Percentiles rank a stretch among this genome's conserved stretches.
Evolutionary conservation across 75 land plant species (phyloP).

Genomic region (Sequoia sempervirens): DNA sequence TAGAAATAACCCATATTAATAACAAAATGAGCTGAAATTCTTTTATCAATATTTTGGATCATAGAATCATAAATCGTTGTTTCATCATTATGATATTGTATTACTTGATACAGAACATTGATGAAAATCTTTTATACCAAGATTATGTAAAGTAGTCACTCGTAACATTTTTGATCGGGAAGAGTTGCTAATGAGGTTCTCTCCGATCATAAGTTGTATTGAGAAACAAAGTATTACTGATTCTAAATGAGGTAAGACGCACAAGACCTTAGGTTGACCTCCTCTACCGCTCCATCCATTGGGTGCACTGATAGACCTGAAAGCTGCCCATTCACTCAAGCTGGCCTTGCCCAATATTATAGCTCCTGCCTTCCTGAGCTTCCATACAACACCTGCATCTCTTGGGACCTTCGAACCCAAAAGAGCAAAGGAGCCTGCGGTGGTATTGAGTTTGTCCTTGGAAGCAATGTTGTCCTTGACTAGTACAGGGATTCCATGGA

Average conservation of each 20-base stretch:
- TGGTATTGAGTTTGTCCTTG: constrained; percentile 45
- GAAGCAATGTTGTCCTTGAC: constrained; percentile 59
- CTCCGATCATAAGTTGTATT: too few relatives aligned
- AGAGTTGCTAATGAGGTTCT: too few relatives aligned
- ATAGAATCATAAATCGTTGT: too few relatives aligned
- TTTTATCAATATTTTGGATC: too few relatives aligned
- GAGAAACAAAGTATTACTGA: neutral
- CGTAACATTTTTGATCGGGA: too few relatives aligned
- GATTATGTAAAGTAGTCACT: neutral
- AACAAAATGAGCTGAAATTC: too few relatives aligned
- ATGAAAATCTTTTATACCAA: neutral
- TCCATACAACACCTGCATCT: constrained; percentile 26
- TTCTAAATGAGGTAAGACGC: neutral
- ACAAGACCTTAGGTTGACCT: constrained; percentile 33
- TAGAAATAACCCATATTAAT: too few relatives aligned
- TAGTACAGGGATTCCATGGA: constrained; percentile 64
- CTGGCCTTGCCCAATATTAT: constrained; percentile 58
- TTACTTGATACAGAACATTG: too few relatives aligned
- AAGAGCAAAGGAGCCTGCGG: constrained; percentile 60
- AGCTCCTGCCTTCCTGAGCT: constrained; percentile 37
- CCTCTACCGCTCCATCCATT: constrained; percentile 43
- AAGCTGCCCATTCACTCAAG: constrained; percentile 38
- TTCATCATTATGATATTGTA: too few relatives aligned
- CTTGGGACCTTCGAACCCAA: constrained; percentile 34
- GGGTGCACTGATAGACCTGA: constrained; percentile 17